Conservation (phyloP, 805 yeast species). For the Schizosaccharomyces lindneri region DNA sequence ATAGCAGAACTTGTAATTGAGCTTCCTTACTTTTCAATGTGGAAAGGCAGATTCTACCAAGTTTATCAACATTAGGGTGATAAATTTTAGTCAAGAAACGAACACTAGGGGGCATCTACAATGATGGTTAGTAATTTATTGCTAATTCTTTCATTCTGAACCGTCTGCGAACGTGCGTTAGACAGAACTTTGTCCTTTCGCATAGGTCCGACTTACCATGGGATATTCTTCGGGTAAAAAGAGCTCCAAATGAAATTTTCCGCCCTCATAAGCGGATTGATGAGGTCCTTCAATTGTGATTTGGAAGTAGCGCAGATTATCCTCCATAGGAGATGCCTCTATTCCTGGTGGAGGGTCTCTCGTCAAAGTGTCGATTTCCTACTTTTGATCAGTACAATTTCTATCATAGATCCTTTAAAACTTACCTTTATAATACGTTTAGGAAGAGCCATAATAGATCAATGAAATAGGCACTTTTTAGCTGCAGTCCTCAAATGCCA, state of each 20-base stretch:
- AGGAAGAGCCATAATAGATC: constrained; percentile 26
- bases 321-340: constrained; percentile 78
- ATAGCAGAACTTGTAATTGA: neutral
- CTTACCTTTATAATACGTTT: constrained; percentile 67
- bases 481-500: no score
- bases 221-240: constrained; percentile 93
- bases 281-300: constrained; percentile 82
- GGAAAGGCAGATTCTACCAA: constrained; percentile 88
- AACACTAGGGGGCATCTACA: constrained; percentile 84
- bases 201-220: constrained; percentile 11
- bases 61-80: constrained; percentile 86
- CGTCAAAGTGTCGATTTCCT: constrained; percentile 78
- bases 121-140: neutral
- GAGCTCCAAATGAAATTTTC: constrained; percentile 55
- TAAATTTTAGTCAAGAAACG: constrained; percentile 81
- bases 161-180: neutral
- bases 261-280: constrained; percentile 70
- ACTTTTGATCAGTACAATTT: neutral
- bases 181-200: neutral
- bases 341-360: constrained; percentile 95
- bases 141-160: neutral
- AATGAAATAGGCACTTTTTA: neutral
- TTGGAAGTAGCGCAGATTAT: constrained; percentile 74
- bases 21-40: constrained; percentile 38
- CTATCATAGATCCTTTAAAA: neutral